Percentiles rank a stretch among this genome's conserved stretches.
phyloP scores from a whole-genome alignment of 805 yeast species.

The Spathaspora gorwiae region DNA sequence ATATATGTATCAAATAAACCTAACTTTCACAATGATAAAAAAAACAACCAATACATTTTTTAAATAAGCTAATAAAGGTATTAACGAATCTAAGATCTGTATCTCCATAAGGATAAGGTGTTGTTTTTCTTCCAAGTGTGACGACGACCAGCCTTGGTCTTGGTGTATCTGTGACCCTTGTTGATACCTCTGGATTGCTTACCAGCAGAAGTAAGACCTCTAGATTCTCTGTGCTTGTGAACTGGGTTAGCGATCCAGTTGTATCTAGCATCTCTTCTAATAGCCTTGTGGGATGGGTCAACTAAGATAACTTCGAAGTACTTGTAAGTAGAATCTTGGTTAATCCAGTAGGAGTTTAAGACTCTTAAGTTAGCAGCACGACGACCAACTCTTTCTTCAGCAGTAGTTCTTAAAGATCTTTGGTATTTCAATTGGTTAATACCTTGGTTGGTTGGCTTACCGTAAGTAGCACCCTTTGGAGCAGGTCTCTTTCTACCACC shows the following conservation, averaged over 20 bases:
- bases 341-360: slow-evolving; percentile 99
- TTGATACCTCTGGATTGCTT: slow-evolving; percentile 99
- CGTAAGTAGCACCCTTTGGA: slow-evolving; percentile 99
- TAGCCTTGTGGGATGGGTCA: slow-evolving; percentile 97
- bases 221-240: slow-evolving; percentile 99
- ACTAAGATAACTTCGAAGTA: slow-evolving; percentile 97
- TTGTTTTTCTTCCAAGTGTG: slow-evolving; percentile 99
- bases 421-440: slow-evolving; percentile 98
- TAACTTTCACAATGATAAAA: not conserved
- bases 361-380: slow-evolving; percentile 99
- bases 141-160: slow-evolving; percentile 97
- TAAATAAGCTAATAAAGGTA: not conserved
- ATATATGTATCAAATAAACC: no score
- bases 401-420: slow-evolving; percentile 95
- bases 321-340: slow-evolving; percentile 99
- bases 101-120: slow-evolving; percentile 99
- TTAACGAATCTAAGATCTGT: slow-evolving; percentile 66
- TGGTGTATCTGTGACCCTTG: slow-evolving; percentile 99
- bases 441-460: slow-evolving; percentile 99
- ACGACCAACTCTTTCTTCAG: slow-evolving; percentile 99
- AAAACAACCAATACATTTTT: not conserved
- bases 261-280: slow-evolving; percentile 97
- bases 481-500: slow-evolving; percentile 99
- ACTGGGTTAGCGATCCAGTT: slow-evolving; percentile 99
- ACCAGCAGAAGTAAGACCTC: slow-evolving; percentile 98